phyloP scores from a whole-genome alignment of 1,284 basidiomycete genomes.

The Trametes hirsuta region DNA sequence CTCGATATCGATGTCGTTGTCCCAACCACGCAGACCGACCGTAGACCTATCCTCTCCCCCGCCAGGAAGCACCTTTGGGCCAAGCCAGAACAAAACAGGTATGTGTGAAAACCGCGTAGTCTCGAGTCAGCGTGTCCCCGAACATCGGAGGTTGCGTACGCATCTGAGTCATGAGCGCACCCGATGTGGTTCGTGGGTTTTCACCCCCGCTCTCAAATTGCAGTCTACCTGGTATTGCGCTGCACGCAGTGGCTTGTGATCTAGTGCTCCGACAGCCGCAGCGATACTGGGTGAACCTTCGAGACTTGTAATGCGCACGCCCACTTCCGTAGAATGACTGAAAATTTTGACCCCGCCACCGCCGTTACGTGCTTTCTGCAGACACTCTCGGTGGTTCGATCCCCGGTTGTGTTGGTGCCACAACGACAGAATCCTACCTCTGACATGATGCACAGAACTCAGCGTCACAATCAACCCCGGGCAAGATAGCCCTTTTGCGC shows the following conservation, averaged over 20 bases:
- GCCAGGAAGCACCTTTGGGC: constrained; percentile 6
- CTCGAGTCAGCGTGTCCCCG: too few relatives aligned
- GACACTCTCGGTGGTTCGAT: too few relatives aligned
- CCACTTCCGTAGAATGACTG: too few relatives aligned
- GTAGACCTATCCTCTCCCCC: constrained; percentile 27
- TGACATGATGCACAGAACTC: constrained; percentile 34
- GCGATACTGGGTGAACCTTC: too few relatives aligned
- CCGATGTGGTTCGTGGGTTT: too few relatives aligned
- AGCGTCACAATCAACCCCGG: constrained; percentile 51
- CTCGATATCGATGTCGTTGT: constrained; percentile 48
- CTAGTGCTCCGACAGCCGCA: too few relatives aligned
- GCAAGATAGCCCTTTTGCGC: constrained; percentile 31
- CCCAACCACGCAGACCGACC: constrained; percentile 41
- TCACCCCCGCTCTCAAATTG: too few relatives aligned
- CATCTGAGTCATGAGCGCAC: too few relatives aligned
- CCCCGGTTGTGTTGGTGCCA: background rate
- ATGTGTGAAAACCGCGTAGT: background rate
- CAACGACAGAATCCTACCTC: background rate
- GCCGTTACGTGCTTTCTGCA: too few relatives aligned
- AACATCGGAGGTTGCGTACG: too few relatives aligned
- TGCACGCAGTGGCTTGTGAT: background rate
- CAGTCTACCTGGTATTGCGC: background rate
- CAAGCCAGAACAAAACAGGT: constrained; percentile 34
- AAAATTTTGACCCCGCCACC: too few relatives aligned
- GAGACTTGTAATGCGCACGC: too few relatives aligned